Evolutionary conservation across 768 basidiomycete species (phyloP).

Genomic region (Amanita jacksonii): DNA sequence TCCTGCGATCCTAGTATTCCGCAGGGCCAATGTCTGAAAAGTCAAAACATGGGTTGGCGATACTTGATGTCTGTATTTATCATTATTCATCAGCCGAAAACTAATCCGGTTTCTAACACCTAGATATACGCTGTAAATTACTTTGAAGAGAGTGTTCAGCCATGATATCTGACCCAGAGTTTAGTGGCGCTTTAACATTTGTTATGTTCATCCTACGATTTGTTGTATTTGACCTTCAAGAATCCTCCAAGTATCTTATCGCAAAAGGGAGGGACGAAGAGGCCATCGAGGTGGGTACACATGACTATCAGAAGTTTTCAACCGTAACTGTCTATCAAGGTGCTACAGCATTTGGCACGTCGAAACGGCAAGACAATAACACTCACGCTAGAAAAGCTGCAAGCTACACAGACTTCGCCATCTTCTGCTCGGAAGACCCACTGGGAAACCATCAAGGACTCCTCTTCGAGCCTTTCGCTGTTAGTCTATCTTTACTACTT

Average conservation of each 20-base stretch:
- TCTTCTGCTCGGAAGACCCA: constrained; percentile 14
- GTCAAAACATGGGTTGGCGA: constrained; percentile 53
- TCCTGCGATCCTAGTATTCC: constrained; percentile 32
- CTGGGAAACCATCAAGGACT: constrained; percentile 21
- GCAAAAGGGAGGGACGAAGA: constrained; percentile 48
- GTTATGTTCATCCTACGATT: constrained; percentile 46
- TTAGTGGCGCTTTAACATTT: constrained; percentile 38
- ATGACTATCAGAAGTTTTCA: neutral
- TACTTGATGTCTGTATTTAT: too few relatives aligned
- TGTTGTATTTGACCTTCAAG: constrained; percentile 48
- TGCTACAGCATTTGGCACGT: constrained; percentile 38
- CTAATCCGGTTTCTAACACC: neutral
- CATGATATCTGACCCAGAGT: neutral
- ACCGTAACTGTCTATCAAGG: constrained; percentile 18
- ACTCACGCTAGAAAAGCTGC: constrained; percentile 36
- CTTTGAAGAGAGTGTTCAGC: neutral
- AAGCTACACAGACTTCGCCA: constrained; percentile 17
- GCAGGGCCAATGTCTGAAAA: constrained; percentile 31
- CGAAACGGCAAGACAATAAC: constrained; percentile 36
- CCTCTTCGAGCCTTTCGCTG: constrained; percentile 32
- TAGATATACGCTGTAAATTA: constrained; percentile 33
- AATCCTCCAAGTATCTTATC: constrained; percentile 53
- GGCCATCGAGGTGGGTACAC: constrained; percentile 31
- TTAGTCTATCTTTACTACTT: constrained; percentile 15
- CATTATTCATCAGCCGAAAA: too few relatives aligned